Evolutionary conservation across 2,329 filamentous ascomycete species (phyloP).

Genomic region (Geosmithia flava): DNA sequence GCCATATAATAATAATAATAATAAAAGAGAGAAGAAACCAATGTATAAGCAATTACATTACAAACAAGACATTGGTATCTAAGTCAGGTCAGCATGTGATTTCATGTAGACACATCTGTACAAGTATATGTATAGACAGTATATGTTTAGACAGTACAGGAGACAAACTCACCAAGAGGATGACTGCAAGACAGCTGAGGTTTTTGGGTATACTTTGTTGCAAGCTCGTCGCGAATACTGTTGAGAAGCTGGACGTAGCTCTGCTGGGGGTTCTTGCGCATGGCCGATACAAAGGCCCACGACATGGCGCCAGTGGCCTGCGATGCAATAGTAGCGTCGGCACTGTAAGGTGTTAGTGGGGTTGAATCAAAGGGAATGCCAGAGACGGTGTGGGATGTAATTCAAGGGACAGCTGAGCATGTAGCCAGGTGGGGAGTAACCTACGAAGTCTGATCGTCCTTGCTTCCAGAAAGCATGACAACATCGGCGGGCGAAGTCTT

Average conservation of each 20-base stretch:
- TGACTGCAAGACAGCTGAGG: constrained; percentile 96
- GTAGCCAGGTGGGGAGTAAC: too few relatives aligned
- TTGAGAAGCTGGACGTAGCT: constrained; percentile 96
- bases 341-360: constrained; percentile 35
- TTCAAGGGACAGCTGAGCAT: constrained; percentile 13
- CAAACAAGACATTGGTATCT: constrained; percentile 53
- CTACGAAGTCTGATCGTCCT: constrained; percentile 89
- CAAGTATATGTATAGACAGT: neutral
- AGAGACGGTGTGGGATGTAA: too few relatives aligned
- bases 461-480: constrained; percentile 95
- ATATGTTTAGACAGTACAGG: neutral
- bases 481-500: constrained; percentile 95
- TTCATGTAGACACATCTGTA: too few relatives aligned
- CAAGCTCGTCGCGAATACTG: constrained; percentile 86
- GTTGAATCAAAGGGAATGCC: too few relatives aligned
- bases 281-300: constrained; percentile 84
- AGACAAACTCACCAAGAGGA: constrained; percentile 62
- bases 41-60: constrained; percentile 47
- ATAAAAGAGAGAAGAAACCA: too few relatives aligned
- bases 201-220: constrained; percentile 83
- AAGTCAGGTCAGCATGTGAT: neutral
- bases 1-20: too few relatives aligned
- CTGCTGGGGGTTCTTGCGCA: constrained; percentile 96
- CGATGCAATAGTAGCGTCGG: constrained; percentile 82
- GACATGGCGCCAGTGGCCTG: constrained; percentile 97